A percentile compares a stretch with the other conserved stretches of the same genome.
These are phyloP conservation scores for Schizophyllum commune DNA, from an alignment of 1,284 basidiomycete genomes.

Conservation along the genomic window DNA sequence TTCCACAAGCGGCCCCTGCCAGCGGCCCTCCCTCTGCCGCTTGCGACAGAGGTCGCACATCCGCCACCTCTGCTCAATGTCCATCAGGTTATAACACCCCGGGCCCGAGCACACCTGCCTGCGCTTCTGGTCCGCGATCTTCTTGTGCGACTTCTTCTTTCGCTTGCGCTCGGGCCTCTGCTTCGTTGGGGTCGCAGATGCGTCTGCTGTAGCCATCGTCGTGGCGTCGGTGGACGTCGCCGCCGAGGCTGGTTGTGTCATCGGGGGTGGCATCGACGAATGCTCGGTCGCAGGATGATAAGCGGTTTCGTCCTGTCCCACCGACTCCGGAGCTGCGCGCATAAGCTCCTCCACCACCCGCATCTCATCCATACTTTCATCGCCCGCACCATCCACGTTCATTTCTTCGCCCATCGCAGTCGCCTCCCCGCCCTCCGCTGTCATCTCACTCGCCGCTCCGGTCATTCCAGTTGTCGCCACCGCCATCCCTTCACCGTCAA, in stretches of 20 bases:
- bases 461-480: no score
- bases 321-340: no score
- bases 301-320: no score
- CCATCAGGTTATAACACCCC: slow-evolving; percentile 11
- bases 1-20: neutral
- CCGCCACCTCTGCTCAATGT: slow-evolving; percentile 9
- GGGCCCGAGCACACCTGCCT: slow-evolving; percentile 4
- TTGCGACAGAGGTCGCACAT: slow-evolving; percentile 8
- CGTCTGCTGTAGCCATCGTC: neutral
- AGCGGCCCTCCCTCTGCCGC: neutral
- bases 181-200: neutral
- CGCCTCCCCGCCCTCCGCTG: neutral
- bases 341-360: neutral
- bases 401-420: neutral
- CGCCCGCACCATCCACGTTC: neutral
- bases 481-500: neutral
- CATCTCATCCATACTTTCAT: neutral
- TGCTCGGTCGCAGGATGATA: neutral
- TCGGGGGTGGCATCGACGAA: neutral
- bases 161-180: neutral
- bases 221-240: neutral
- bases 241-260: neutral
- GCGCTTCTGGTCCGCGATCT: slow-evolving; percentile 2
- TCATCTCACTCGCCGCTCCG: slow-evolving; percentile 1
- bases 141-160: neutral